Base-by-base conservation (phyloP, 1,284 basidiomycete species). In the Cryptococcus floricola region DNA sequence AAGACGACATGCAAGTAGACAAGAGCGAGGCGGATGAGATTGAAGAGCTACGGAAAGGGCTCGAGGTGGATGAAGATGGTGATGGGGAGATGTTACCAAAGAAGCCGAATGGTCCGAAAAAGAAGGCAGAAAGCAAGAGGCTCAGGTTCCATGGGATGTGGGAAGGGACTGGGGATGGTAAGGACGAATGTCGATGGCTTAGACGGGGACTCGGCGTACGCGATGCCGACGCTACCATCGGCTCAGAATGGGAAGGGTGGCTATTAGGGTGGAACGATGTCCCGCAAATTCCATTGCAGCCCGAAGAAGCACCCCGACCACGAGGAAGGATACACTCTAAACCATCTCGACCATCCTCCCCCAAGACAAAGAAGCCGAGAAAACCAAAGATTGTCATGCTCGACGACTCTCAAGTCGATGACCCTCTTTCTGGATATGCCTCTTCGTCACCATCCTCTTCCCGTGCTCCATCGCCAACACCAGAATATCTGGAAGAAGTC, bases 381-480 rank as follows among this genome's bases (percentile, higher is more conserved):
- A 51, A 58, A 28, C 67, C 66, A 53, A 72, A 72, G 44, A 65
- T 73, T 39, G 54, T 69, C 53, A 69, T 53, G 63, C 66, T 54
- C 50, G 69, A 61, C 61, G 54, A 63, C 14, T 68, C 72, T 66
- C 54, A 84, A 77, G 18, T 83, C 82, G 88, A 91, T 63, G 91
- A 93, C 72, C 91, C 90, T 0, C 74, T 94, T 14, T 82, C 82
- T 4, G 90, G 89, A 5, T 94, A 94, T 70, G 81, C 80, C 2
- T 86, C 73, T 3, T 79, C 81, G 1, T 71, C 68, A 1, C 64
- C 81, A 0, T 85, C 87, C 13, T 89, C 89, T 12, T 89, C 89
- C 4, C 85, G 88, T 8, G 85, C 88, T 0, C 75, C 83, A 2
- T 92, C 91, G 1, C 91, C 91, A 0, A 87, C 87, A 0, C 85